Evolutionary conservation across 768 basidiomycete species (phyloP), one percentile per base, ranked within the genome.

Genomic region (Paxillus ammoniavirescens): DNA sequence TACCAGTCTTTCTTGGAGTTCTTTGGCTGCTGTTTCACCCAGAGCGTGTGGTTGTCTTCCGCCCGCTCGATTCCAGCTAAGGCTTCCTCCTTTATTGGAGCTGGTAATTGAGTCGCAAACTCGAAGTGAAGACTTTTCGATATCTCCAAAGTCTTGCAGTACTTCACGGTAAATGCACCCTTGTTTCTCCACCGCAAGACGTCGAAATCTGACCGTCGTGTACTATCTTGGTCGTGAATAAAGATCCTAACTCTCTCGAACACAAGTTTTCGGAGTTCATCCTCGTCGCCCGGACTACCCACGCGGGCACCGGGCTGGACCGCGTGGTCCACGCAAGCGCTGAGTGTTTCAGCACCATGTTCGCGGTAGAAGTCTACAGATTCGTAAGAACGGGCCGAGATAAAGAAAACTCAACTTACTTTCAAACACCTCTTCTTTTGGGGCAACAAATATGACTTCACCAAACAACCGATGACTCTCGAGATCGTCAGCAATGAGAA

Each of bases 401-500:
- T 13, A 15, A 14, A 15, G 30, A 15, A 21, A 12, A 14, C 7
- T 17, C 4, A 26, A 4, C 58, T 52, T 55, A 89, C 84, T 82
- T 83, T 97, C 94, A 5, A 97, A 76, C 2, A 90, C 76, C 60
- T 94, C 91, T 67, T 97, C 93, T 67, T 94, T 89, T 1, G 89
- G 87, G 6, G 87, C 88, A 14, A 78, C 79, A 60, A 84, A 89
- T 6, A 94, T 70, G 4, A 77, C 75, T 37, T 84, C 82, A 9
- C 84, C 85, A 63, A 94, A 94, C 15, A 84, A 74, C 53, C 87
- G 84, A 60, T 84, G 80, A 8, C 84, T 74, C 42, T 89, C 86
- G 13, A 83, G 83, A 64, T 95, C 91, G 65, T 98, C 93, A 9
- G 88, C 86, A 47, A 95, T 78, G 31, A 89, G 81, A 12, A 92